Evolutionary conservation across 768 basidiomycete genomes (phyloP).

Genomic region (Fistulinella prunicolor): DNA sequence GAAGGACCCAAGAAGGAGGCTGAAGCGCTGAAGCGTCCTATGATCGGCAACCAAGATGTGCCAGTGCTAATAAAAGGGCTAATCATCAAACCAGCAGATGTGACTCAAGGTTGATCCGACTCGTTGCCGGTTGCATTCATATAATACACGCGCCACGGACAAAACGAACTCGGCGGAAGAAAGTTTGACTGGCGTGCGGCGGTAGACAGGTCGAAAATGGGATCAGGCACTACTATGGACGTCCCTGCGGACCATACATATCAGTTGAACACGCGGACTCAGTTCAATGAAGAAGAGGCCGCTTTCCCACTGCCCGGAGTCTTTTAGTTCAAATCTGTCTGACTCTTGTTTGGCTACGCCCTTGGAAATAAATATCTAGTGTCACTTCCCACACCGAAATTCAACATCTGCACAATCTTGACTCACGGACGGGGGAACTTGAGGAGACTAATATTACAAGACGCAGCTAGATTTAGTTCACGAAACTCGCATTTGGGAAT

Average conservation of each 20-base stretch:
- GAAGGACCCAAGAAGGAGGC: not conserved
- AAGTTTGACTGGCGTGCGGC: not conserved
- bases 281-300: not conserved
- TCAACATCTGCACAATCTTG: conserved; percentile 7
- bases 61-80: conserved; percentile 16
- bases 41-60: not conserved
- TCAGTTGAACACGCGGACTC: not conserved
- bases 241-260: not conserved
- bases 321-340: not conserved
- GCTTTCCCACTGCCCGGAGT: conserved; percentile 3
- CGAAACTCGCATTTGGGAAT: conserved; percentile 10
- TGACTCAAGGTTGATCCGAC: conserved; percentile 6
- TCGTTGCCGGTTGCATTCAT: conserved; percentile 1
- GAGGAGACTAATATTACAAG: not conserved
- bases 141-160: not conserved
- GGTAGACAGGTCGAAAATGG: not conserved
- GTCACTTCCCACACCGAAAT: not conserved
- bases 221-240: not conserved
- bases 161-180: not conserved
- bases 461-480: conserved; percentile 10
- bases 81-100: conserved; percentile 1
- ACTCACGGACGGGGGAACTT: conserved; percentile 15
- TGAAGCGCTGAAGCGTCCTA: not conserved
- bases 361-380: conserved; percentile 15
- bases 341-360: conserved; percentile 15